Conservation (phyloP, 352 stramenopile genomes). For the Phytophthora parvispora region DNA sequence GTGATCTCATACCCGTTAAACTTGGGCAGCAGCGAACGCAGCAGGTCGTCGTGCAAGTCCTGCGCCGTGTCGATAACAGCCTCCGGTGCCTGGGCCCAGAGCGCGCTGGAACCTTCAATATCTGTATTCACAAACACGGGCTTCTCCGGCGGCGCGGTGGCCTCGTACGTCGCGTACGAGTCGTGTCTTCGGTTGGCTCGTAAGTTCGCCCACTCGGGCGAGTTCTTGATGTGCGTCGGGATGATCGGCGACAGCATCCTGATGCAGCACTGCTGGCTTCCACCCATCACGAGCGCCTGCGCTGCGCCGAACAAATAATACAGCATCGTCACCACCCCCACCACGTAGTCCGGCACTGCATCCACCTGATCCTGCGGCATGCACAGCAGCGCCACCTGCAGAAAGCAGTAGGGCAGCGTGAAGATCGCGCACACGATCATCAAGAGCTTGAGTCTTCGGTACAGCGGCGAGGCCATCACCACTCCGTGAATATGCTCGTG, state of each 20-base stretch:
- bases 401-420: slow-evolving; percentile 70
- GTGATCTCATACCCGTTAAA: slow-evolving; percentile 84
- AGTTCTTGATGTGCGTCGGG: slow-evolving; percentile 62
- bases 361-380: slow-evolving; percentile 54
- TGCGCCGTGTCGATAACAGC: slow-evolving; percentile 69
- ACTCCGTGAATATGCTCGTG: slow-evolving; percentile 79
- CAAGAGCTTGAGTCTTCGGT: slow-evolving; percentile 73
- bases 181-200: slow-evolving; percentile 49
- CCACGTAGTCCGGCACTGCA: slow-evolving; percentile 60
- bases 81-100: slow-evolving; percentile 69
- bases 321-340: slow-evolving; percentile 65
- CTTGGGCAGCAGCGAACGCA: slow-evolving; percentile 59
- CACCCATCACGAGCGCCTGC: slow-evolving; percentile 75
- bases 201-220: slow-evolving; percentile 53
- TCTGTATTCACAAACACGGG: slow-evolving; percentile 86
- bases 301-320: slow-evolving; percentile 76
- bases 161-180: slow-evolving; percentile 44
- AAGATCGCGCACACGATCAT: slow-evolving; percentile 73
- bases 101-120: slow-evolving; percentile 78
- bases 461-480: slow-evolving; percentile 75
- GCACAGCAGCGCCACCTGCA: slow-evolving; percentile 60
- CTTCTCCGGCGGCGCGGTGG: slow-evolving; percentile 37
- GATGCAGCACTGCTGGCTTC: slow-evolving; percentile 70
- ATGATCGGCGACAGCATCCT: slow-evolving; percentile 62
- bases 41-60: slow-evolving; percentile 71